These are phyloP conservation scores for Penicillium fimorum DNA, from an alignment of 495 filamentous ascomycete species.

Conservation along the genomic window DNA sequence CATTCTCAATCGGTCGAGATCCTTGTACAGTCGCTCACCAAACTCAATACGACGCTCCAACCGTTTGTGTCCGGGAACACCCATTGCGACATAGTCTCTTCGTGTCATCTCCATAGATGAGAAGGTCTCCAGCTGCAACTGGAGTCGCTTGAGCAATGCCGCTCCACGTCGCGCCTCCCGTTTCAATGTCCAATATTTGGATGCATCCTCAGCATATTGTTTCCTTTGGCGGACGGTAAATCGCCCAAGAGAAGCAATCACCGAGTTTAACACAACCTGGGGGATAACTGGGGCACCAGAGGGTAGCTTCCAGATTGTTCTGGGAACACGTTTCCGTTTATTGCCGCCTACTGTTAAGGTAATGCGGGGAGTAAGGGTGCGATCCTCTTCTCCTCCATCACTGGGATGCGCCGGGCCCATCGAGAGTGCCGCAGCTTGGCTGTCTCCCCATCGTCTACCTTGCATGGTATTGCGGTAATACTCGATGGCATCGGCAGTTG, in stretches of 20 bases:
- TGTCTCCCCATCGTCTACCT: constrained; percentile 84
- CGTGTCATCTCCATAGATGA: constrained; percentile 94
- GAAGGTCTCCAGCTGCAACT: constrained; percentile 85
- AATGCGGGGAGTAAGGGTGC: constrained; percentile 44
- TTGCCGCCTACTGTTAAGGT: constrained; percentile 67
- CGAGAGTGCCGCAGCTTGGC: constrained; percentile 79
- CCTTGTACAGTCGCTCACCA: constrained; percentile 67
- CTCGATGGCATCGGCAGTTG: constrained; percentile 65
- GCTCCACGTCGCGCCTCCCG: constrained; percentile 89
- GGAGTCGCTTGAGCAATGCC: constrained; percentile 84
- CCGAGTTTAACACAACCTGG: constrained; percentile 73
- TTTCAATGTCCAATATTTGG: constrained; percentile 97
- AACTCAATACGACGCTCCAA: constrained; percentile 85
- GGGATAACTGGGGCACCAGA: constrained; percentile 95
- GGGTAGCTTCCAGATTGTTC: constrained; percentile 86
- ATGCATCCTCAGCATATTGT: constrained; percentile 87
- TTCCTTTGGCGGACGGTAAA: constrained; percentile 83
- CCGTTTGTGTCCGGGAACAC: constrained; percentile 72
- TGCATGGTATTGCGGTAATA: constrained; percentile 88
- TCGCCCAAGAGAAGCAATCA: constrained; percentile 73
- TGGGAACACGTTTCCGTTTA: constrained; percentile 69
- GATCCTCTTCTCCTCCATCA: constrained; percentile 34
- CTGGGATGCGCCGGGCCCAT: constrained; percentile 64
- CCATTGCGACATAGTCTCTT: constrained; percentile 89
- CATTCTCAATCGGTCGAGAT: constrained; percentile 69